Conservation (phyloP, 2,329 filamentous ascomycete genomes). For the Blastomyces parvus region DNA sequence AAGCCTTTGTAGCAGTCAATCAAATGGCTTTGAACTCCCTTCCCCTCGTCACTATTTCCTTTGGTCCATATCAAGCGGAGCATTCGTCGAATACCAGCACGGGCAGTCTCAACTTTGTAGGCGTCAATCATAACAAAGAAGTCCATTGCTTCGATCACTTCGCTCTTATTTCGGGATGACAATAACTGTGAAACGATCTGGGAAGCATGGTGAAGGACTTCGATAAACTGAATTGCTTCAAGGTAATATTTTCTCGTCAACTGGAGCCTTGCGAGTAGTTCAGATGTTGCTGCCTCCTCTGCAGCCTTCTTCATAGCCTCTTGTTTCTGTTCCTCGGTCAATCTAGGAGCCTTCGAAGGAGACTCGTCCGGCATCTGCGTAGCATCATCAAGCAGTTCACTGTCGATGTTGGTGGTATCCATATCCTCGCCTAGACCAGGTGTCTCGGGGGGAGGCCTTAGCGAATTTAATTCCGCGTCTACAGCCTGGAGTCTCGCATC, state of each 20-base stretch:
- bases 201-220: conserved; percentile 76
- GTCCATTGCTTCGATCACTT: conserved; percentile 98
- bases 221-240: conserved; percentile 90
- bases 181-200: conserved; percentile 75
- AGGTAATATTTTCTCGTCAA: conserved; percentile 82
- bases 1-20: conserved; percentile 94
- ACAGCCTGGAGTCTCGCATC: conserved; percentile 69
- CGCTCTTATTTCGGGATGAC: conserved; percentile 92
- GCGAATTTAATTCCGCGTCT: conserved; percentile 67
- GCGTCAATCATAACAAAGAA: conserved; percentile 93
- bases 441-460: conserved; percentile 67
- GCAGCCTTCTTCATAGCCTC: conserved; percentile 68
- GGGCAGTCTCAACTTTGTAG: conserved; percentile 90
- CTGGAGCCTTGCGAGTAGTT: conserved; percentile 78
- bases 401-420: conserved; percentile 60
- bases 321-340: conserved; percentile 70
- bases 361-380: conserved; percentile 63
- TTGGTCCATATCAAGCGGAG: conserved; percentile 97
- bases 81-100: conserved; percentile 88
- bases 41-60: conserved; percentile 97
- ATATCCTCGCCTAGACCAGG: conserved; percentile 61
- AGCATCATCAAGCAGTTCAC: conserved; percentile 73
- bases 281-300: conserved; percentile 78
- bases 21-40: conserved; percentile 90
- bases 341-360: conserved; percentile 54